These are phyloP conservation scores for Trametes punicea DNA, from an alignment of 768 basidiomycete genomes.

Conservation along the genomic window DNA sequence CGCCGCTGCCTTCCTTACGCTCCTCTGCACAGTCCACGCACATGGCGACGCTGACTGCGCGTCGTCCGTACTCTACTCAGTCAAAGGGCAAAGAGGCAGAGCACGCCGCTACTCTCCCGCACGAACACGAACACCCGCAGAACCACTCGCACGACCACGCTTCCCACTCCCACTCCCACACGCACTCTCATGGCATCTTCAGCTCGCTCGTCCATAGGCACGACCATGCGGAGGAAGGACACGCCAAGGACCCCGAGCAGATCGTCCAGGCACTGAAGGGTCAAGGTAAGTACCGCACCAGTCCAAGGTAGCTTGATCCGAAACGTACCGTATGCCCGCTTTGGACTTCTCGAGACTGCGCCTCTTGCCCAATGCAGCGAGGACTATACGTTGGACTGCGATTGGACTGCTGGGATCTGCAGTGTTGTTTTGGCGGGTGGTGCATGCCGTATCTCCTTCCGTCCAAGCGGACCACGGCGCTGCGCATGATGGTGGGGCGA, in stretches of 20 bases:
- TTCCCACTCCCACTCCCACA: constrained; percentile 45
- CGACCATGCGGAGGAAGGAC: constrained; percentile 56
- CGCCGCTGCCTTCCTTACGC: background rate
- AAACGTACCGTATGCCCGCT: no score
- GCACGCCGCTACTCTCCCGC: constrained; percentile 4
- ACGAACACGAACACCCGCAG: background rate
- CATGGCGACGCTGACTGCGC: constrained; percentile 11
- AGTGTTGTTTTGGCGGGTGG: no score
- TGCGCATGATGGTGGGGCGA: no score
- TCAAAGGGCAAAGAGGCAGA: constrained; percentile 28
- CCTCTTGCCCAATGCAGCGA: no score
- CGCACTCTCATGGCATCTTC: constrained; percentile 62
- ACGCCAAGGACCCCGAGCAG: constrained; percentile 59
- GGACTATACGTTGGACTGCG: no score
- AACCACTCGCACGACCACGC: constrained; percentile 14
- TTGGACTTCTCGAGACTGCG: background rate
- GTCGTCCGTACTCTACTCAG: constrained; percentile 17
- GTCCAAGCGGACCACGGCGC: no score
- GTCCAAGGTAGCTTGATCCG: no score
- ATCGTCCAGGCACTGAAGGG: constrained; percentile 68
- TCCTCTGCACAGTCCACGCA: background rate
- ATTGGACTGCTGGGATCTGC: no score
- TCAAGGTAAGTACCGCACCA: constrained; percentile 44
- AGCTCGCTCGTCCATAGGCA: constrained; percentile 51
- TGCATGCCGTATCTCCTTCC: no score